phyloP scores from a whole-genome alignment of 495 filamentous ascomycete species.

The Hypoxylon trugodes region DNA sequence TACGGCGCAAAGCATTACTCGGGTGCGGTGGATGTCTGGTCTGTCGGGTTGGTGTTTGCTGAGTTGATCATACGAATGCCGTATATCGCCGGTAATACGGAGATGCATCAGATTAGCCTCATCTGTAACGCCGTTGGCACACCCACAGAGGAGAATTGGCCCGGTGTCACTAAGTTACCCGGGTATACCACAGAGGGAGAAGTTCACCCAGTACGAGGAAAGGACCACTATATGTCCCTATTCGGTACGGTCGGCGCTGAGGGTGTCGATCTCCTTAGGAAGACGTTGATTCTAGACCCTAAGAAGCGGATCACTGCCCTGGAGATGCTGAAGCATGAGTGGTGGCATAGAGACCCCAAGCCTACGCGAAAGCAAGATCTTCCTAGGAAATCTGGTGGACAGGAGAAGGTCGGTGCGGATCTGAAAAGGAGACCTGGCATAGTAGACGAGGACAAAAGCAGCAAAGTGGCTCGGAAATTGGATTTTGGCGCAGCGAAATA shows the following conservation, averaged over 20 bases:
- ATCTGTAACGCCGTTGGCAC: slow-evolving; percentile 89
- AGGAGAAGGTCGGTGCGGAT: slow-evolving; percentile 83
- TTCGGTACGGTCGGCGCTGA: slow-evolving; percentile 81
- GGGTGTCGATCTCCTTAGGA: slow-evolving; percentile 86
- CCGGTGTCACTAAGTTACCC: slow-evolving; percentile 83
- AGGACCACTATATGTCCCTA: slow-evolving; percentile 70
- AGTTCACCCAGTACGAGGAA: slow-evolving; percentile 66
- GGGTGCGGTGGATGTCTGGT: slow-evolving; percentile 93
- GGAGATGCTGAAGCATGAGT: slow-evolving; percentile 80
- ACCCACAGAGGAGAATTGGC: slow-evolving; percentile 94
- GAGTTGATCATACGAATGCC: slow-evolving; percentile 85
- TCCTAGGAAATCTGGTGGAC: slow-evolving; percentile 69
- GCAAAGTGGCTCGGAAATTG: slow-evolving; percentile 83
- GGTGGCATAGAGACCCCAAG: slow-evolving; percentile 84
- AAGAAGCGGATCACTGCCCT: slow-evolving; percentile 78
- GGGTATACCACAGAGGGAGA: slow-evolving; percentile 74
- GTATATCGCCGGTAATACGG: slow-evolving; percentile 72
- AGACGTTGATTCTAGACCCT: slow-evolving; percentile 86
- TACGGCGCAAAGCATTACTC: slow-evolving; percentile 90
- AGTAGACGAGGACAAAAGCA: slow-evolving; percentile 68
- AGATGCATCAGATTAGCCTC: slow-evolving; percentile 80
- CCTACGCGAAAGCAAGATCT: slow-evolving; percentile 86
- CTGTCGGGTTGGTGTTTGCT: slow-evolving; percentile 90
- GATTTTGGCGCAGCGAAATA: slow-evolving; percentile 76
- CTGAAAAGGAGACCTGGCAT: slow-evolving; percentile 82